Conservation (phyloP, 257 asterid species). For the Paraleonurus japonicus region DNA sequence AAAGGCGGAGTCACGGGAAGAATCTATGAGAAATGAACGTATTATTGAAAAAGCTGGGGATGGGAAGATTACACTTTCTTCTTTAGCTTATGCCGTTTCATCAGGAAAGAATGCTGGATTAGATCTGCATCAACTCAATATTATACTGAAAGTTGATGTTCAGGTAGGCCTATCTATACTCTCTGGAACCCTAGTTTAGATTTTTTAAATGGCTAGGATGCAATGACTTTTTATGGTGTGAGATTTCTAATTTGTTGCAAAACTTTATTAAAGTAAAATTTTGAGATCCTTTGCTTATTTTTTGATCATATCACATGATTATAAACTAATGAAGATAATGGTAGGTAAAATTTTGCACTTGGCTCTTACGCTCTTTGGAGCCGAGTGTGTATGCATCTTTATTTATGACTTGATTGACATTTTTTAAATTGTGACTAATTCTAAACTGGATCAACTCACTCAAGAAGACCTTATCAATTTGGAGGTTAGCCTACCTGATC, state of each 20-base stretch:
- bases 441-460: background rate
- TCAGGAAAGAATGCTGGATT: conserved; percentile 73
- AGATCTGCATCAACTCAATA: conserved; percentile 90
- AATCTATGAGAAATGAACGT: conserved; percentile 68
- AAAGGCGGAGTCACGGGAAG: conserved; percentile 71
- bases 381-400: background rate
- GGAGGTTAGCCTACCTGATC: background rate
- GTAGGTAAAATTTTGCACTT: background rate
- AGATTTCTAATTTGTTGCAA: background rate
- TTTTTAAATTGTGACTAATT: too few species aligned
- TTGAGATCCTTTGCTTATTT: background rate
- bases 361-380: background rate
- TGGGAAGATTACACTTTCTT: conserved; percentile 89
- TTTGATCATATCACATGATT: background rate
- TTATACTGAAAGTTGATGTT: conserved; percentile 89
- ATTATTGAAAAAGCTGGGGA: conserved; percentile 92
- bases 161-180: conserved; percentile 56
- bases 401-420: background rate
- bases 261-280: background rate
- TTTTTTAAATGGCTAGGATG: background rate
- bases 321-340: background rate
- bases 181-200: conserved; percentile 1
- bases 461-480: background rate
- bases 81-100: conserved; percentile 90
- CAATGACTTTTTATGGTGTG: background rate